A percentile compares a stretch with the other conserved stretches of the same genome.
These are phyloP conservation scores for Fusarium sp. DNA, from an alignment of 2,329 filamentous ascomycete species.

Conservation along the genomic window DNA sequence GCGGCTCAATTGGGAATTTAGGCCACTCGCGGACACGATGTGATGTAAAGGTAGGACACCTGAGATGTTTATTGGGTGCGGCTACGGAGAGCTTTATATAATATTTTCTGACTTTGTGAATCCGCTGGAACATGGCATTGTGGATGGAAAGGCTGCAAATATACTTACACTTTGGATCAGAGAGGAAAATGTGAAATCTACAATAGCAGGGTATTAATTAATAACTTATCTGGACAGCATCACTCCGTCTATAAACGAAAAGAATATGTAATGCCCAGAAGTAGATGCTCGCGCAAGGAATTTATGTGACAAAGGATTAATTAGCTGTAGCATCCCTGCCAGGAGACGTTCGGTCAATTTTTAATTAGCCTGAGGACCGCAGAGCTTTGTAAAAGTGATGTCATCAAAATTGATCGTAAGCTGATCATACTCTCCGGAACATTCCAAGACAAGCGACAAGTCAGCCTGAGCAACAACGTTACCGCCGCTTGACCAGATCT, in stretches of 20 bases:
- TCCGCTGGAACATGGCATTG: too few species aligned
- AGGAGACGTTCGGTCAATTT: fast-evolving
- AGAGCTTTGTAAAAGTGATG: background rate
- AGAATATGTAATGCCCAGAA: background rate
- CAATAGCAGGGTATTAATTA: background rate
- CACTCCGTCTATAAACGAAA: background rate
- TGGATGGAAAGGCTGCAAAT: too few species aligned
- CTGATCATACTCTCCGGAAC: background rate
- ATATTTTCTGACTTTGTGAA: background rate
- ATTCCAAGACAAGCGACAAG: fast-evolving
- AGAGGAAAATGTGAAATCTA: too few species aligned
- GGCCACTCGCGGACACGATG: fast-evolving
- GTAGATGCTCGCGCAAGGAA: fast-evolving
- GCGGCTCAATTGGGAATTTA: background rate
- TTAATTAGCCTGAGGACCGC: background rate
- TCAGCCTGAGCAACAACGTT: background rate
- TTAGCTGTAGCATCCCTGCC: background rate
- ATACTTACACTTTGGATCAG: too few species aligned
- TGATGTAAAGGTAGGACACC: background rate
- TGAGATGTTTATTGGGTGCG: background rate
- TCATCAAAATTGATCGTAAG: background rate
- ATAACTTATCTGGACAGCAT: background rate
- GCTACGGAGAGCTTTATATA: background rate
- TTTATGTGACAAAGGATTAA: fast-evolving
- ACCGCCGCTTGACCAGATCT: background rate